Evolutionary conservation across 257 asterid species (phyloP), one percentile per base, ranked within the genome.

Genomic region (Solanum piurae): DNA sequence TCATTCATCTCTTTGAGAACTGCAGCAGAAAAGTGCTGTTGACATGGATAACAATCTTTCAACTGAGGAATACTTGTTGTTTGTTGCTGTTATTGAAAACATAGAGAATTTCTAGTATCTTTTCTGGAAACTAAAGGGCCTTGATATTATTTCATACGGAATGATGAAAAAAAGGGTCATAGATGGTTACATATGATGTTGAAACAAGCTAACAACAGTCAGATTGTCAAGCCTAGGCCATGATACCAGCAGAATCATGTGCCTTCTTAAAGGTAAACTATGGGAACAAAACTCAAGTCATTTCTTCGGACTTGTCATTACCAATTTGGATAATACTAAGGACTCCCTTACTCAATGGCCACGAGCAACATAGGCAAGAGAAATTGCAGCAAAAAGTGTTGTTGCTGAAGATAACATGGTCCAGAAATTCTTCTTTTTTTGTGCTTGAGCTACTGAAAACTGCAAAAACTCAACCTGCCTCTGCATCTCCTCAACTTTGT

Each of bases 381-480:
- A 90, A 80, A 91, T 52, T 0, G 97, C 98, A 40, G 98, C 98
- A 34, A 94, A 52, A 33, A 95, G 62, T 16, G 98, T 90, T 8
- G 98, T 94, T 21, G 96, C 97, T 4, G 98, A 96, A 40, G 98
- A 93, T 85, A 93, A 23, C 18, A 89, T 10, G 9, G 98, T 89
- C 98, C 95, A 95, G 64, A 96, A 92, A 91, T 92, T 93, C 92
- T 92, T 96, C 91, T 93, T 94, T 93, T 93, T 94, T 66, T 91
- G 93, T 72, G 93, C 98, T 58, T 91, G 93, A 37, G 83, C 93
- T 3, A 91, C 94, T 4, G 93, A 91, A 34, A 44, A 88, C 91
- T 90, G 89, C 73, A 95, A 90, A 42, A 36, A 9, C 90, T 93
- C 94, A 16, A 95, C 49, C 83, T 96, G 92, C 83, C 77, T 92